Evolutionary conservation across 805 yeast genomes (phyloP), one percentile per base, ranked within the genome.

Genomic region (Priceomyces haplophilus): DNA sequence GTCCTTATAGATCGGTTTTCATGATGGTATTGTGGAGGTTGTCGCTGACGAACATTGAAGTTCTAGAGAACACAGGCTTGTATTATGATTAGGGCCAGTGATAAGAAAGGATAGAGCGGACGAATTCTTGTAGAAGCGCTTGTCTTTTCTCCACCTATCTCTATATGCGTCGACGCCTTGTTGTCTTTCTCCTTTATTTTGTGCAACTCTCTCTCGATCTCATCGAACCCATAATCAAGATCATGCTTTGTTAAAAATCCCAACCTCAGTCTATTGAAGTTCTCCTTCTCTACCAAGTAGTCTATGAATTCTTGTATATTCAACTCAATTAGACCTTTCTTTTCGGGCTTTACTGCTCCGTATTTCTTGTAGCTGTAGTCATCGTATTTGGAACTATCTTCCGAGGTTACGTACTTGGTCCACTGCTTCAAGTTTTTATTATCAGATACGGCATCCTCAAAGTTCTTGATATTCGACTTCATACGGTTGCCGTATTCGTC

Each of bases 21-120:
- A 85, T 85, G 87, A 56, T 84, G 54, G 49, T 86, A 2, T 56
- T 87, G 47, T 88, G 96, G 96, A 72, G 89, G 46, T 50, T 85
- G 19, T 73, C 85, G 16, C 68, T 78, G 25, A 80, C 85, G 1
- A 67, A 76, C 43, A 67, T 83, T 35, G 82, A 75, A 1, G 80
- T 66, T 2, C 53, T 71, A 40, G 67, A 59, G 25, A 49, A 48
- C 16, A 24, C 41, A 19, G 55, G 52, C 11, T 44, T 40, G 16
- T 8, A 12, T 20, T 16, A 24, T 17, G 23, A 12, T 4, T 32
- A 27, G 33, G 15, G 15, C 40, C 4, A 37, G 21, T 19, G 13
- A 16, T 16, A 32, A 4, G 5, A 19, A 15, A 32, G 13, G 23
- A 20, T 6, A 34, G 24, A 25, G 5, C 5, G 31, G 31, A 12